A percentile compares a stretch with the other conserved stretches of the same genome.
Conservation (phyloP, 2,329 filamentous ascomycete species). For the Trichophyton benhamiae region DNA sequence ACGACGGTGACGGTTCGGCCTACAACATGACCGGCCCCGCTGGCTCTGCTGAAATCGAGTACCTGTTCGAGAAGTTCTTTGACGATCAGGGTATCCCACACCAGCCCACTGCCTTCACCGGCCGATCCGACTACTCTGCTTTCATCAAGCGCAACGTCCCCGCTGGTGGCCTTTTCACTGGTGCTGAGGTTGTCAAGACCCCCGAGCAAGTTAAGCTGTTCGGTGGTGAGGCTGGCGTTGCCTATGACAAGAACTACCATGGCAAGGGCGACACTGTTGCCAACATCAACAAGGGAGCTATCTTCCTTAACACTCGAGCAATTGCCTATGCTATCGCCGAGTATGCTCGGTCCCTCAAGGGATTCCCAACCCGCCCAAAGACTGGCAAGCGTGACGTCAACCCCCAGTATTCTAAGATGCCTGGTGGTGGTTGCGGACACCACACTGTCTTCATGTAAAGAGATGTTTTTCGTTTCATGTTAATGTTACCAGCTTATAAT, state of each 20-base stretch:
- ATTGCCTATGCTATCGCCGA: slow-evolving; percentile 42
- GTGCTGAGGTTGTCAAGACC: slow-evolving; percentile 66
- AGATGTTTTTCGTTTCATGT: neutral
- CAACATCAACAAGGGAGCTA: slow-evolving; percentile 44
- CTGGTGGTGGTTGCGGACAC: neutral
- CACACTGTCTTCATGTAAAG: neutral
- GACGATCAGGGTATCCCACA: slow-evolving; percentile 49
- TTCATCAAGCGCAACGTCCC: slow-evolving; percentile 65
- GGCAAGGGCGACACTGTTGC: slow-evolving; percentile 39
- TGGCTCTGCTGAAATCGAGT: slow-evolving; percentile 57
- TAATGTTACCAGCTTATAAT: neutral
- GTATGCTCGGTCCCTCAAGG: slow-evolving; percentile 43
- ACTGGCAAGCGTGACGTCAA: slow-evolving; percentile 5
- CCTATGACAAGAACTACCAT: slow-evolving; percentile 48
- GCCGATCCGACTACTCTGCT: slow-evolving; percentile 66
- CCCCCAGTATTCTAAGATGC: neutral
- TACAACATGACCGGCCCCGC: slow-evolving; percentile 44
- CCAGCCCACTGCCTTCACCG: slow-evolving; percentile 62
- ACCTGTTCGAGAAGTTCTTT: slow-evolving; percentile 59
- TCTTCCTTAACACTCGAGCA: slow-evolving; percentile 43
- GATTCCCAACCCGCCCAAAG: slow-evolving; percentile 9
- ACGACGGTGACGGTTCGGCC: slow-evolving; percentile 45
- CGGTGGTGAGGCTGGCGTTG: slow-evolving; percentile 54
- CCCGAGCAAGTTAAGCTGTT: slow-evolving; percentile 52
- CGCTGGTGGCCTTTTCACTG: slow-evolving; percentile 63